Percentiles rank a stretch among this genome's conserved stretches.
Conservation (phyloP, 192 early-diverging fungal genomes). For the Coemansia sp. region DNA sequence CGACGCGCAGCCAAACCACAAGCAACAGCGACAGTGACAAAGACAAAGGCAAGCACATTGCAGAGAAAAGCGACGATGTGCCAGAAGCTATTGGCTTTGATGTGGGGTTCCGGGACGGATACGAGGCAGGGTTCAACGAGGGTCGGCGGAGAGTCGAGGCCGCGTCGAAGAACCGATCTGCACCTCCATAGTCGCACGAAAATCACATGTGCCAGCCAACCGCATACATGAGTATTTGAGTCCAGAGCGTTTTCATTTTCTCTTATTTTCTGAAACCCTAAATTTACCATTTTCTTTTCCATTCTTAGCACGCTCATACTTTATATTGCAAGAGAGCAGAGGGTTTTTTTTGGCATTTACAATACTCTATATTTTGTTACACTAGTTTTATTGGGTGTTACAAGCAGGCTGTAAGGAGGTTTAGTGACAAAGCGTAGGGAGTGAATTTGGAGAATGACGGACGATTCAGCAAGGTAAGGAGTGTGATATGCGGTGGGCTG, state of each 20-base stretch:
- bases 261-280: background rate
- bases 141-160: slow-evolving; percentile 11
- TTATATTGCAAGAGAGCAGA: background rate
- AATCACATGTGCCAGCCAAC: background rate
- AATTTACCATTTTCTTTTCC: background rate
- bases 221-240: background rate
- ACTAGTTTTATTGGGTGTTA: background rate
- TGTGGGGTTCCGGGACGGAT: slow-evolving; percentile 48
- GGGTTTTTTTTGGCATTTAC: background rate
- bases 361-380: background rate
- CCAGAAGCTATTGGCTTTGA: slow-evolving; percentile 31
- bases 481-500: too few species aligned
- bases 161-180: background rate
- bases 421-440: too few species aligned
- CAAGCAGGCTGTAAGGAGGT: background rate
- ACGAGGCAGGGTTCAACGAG: slow-evolving; percentile 36
- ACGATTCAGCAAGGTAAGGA: slow-evolving; percentile 23
- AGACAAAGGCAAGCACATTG: background rate
- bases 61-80: background rate
- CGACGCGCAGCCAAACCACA: background rate
- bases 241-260: background rate
- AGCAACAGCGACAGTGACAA: background rate
- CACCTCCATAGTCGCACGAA: background rate
- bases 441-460: slow-evolving; percentile 27
- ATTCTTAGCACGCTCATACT: background rate